Conservation (phyloP, 257 asterid genomes). For the Petunia axillaris region DNA sequence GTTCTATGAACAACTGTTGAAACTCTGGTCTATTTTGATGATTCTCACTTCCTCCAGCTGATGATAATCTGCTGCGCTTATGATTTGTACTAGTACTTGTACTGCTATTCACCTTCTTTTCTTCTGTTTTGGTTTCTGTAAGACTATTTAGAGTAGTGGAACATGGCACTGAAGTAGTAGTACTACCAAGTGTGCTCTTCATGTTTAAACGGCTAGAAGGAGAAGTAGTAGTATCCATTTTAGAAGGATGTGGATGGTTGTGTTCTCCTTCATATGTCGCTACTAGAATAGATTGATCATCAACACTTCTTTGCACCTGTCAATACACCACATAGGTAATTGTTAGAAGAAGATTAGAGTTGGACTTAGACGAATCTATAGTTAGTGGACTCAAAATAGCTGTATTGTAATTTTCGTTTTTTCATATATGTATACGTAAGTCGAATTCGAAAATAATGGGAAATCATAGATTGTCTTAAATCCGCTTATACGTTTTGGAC, state of each 20-base stretch:
- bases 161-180: slow-evolving; percentile 9
- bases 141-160: not conserved
- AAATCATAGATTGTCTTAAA: no score
- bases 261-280: slow-evolving; percentile 88
- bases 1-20: slow-evolving; percentile 32
- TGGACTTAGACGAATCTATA: not conserved
- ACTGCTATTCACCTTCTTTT: not conserved
- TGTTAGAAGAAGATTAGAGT: not conserved
- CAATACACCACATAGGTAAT: not conserved
- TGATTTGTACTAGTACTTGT: not conserved
- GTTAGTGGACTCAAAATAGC: not conserved
- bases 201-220: slow-evolving; percentile 1
- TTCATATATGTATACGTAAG: not conserved
- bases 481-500: not conserved
- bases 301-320: slow-evolving; percentile 55
- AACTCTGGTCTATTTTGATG: slow-evolving; percentile 30
- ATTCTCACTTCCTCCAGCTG: not conserved
- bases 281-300: slow-evolving; percentile 62
- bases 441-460: not conserved
- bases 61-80: not conserved
- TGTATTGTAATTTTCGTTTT: not conserved
- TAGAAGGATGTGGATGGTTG: slow-evolving; percentile 56
- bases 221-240: slow-evolving; percentile 5
- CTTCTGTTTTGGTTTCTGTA: not conserved
- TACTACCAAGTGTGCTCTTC: not conserved